A percentile compares a stretch with the other conserved stretches of the same genome.
Conservation (phyloP, 306 rosid species). For the Echinosophora koreensis region DNA sequence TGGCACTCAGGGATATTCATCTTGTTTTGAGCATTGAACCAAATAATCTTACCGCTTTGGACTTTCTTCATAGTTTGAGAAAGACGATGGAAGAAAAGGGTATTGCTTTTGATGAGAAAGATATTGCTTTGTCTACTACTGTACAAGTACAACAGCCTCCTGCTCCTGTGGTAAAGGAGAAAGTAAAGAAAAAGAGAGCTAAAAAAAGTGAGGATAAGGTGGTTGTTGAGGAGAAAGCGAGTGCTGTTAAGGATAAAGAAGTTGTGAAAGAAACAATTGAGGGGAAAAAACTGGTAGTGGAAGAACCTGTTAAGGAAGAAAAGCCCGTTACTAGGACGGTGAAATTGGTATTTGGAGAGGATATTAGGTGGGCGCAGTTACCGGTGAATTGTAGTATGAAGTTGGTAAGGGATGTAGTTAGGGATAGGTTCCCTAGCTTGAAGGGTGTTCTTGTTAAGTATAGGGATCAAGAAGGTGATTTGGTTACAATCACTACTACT, state of each 20-base stretch:
- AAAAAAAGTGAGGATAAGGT: slow-evolving; percentile 58
- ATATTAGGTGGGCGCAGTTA: slow-evolving; percentile 84
- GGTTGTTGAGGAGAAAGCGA: slow-evolving; percentile 53
- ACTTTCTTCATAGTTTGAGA: slow-evolving; percentile 69
- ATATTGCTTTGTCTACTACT: slow-evolving; percentile 56
- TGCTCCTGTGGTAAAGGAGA: slow-evolving; percentile 64
- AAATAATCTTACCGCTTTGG: slow-evolving; percentile 70
- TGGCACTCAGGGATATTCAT: slow-evolving; percentile 80
- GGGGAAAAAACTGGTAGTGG: slow-evolving; percentile 42
- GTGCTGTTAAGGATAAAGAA: slow-evolving; percentile 54
- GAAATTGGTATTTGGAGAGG: slow-evolving; percentile 90
- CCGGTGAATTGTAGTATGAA: slow-evolving; percentile 77
- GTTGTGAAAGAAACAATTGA: slow-evolving; percentile 48
- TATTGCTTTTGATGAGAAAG: slow-evolving; percentile 63
- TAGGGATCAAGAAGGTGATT: slow-evolving; percentile 87
- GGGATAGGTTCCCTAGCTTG: slow-evolving; percentile 76
- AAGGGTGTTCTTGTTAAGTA: slow-evolving; percentile 88
- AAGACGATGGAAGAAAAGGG: slow-evolving; percentile 70
- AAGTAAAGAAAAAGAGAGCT: slow-evolving; percentile 67
- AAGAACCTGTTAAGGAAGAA: slow-evolving; percentile 58
- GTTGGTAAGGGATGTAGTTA: slow-evolving; percentile 67
- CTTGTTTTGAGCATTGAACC: slow-evolving; percentile 71
- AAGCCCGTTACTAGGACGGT: slow-evolving; percentile 68
- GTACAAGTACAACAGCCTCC: slow-evolving; percentile 54
- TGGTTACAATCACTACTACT: slow-evolving; percentile 80